Evolutionary conservation across 495 filamentous ascomycete genomes (phyloP).

Genomic region (Annulohypoxylon bovei): DNA sequence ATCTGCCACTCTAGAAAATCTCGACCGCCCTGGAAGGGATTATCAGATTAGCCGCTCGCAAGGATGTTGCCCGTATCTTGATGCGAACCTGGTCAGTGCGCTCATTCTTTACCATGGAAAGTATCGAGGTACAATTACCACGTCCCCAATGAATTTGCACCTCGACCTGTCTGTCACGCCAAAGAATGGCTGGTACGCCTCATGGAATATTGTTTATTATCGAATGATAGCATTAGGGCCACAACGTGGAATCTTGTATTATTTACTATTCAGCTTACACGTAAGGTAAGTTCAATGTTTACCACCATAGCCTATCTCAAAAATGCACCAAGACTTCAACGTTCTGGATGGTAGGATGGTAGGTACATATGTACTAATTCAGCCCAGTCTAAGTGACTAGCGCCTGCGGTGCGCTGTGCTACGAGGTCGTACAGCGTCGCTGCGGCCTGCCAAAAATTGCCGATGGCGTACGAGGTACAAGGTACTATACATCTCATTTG

Average conservation of each 20-base stretch:
- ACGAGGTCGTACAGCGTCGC: slow-evolving; percentile 36
- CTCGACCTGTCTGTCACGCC: neutral
- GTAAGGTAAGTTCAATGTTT: neutral
- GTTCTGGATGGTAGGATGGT: neutral
- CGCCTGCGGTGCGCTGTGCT: slow-evolving; percentile 33
- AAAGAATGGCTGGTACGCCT: neutral
- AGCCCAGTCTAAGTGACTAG: slow-evolving; percentile 10
- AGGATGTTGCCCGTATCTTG: slow-evolving; percentile 5
- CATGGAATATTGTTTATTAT: neutral
- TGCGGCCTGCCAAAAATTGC: slow-evolving; percentile 34
- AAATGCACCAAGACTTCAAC: slow-evolving; percentile 7
- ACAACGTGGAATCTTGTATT: neutral
- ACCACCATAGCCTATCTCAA: slow-evolving; percentile 2
- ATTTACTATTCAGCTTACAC: neutral
- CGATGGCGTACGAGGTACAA: slow-evolving; percentile 22
- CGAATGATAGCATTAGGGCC: neutral
- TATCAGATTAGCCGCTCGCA: slow-evolving; percentile 35
- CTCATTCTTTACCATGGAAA: neutral
- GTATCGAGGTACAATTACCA: neutral
- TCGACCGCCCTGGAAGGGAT: slow-evolving; percentile 43
- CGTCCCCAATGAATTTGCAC: neutral
- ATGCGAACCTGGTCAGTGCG: slow-evolving; percentile 15
- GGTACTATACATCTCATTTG: slow-evolving; percentile 1
- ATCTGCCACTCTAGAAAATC: slow-evolving; percentile 40
- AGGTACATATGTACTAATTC: neutral